Percentiles rank a stretch among this genome's conserved stretches.
These are phyloP conservation scores for Pyrenula aspistea DNA, from an alignment of 495 filamentous ascomycete genomes.

Conservation along the genomic window DNA sequence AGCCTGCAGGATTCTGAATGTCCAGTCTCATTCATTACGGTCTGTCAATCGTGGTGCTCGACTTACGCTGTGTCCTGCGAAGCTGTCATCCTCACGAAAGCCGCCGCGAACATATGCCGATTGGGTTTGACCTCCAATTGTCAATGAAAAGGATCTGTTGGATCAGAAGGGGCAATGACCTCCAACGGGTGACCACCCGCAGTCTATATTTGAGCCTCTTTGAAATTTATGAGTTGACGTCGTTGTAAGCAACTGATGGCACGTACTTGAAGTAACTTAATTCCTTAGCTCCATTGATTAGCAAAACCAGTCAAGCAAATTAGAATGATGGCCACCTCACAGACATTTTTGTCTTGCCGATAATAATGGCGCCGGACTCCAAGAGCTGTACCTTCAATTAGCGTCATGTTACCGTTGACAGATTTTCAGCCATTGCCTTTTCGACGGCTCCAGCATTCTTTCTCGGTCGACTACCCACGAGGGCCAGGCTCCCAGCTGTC, in stretches of 20 bases:
- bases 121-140: conserved; percentile 24
- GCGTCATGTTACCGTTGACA: background rate
- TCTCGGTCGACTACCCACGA: conserved; percentile 15
- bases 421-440: background rate
- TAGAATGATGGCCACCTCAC: conserved; percentile 2
- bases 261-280: background rate
- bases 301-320: background rate
- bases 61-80: conserved; percentile 21
- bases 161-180: no score
- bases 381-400: conserved; percentile 12
- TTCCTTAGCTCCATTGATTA: background rate
- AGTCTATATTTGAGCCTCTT: conserved; percentile 16
- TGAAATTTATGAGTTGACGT: conserved; percentile 9
- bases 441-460: conserved; percentile 17
- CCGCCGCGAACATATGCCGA: conserved; percentile 28
- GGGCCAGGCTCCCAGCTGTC: conserved; percentile 28
- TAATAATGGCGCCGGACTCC: conserved; percentile 29
- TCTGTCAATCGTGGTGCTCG: conserved; percentile 1
- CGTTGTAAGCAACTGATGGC: background rate
- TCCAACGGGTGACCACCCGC: conserved; percentile 29
- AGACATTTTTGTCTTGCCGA: conserved; percentile 34
- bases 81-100: conserved; percentile 10
- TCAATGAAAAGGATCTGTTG: no score
- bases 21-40: background rate
- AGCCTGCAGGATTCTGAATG: conserved; percentile 26